phyloP scores from a whole-genome alignment of 805 yeast species.

The Candida tibetensis region DNA sequence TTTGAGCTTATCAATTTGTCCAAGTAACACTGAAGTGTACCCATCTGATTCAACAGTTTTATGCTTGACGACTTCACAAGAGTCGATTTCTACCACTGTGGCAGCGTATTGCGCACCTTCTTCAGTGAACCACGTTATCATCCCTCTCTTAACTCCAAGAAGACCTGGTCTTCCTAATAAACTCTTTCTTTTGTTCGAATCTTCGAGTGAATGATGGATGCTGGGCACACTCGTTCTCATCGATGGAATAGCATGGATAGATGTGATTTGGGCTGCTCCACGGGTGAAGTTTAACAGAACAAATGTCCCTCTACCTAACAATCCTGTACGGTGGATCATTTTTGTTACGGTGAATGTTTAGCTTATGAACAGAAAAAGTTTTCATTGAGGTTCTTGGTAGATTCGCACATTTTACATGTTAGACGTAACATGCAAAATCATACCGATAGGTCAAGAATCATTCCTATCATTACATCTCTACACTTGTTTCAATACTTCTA shows the following conservation, averaged over 20 bases:
- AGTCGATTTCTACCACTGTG: slow-evolving; percentile 82
- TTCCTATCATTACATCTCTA: too few relatives aligned
- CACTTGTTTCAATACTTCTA: too few relatives aligned
- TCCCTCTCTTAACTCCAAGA: slow-evolving; percentile 81
- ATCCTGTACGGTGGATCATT: slow-evolving; percentile 1
- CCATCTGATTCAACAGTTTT: slow-evolving; percentile 75
- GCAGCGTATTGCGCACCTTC: slow-evolving; percentile 74
- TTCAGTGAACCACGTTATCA: slow-evolving; percentile 78
- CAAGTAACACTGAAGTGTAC: slow-evolving; percentile 81
- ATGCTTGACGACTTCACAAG: slow-evolving; percentile 78
- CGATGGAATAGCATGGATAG: slow-evolving; percentile 52
- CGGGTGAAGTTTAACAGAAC: slow-evolving; percentile 5
- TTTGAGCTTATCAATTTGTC: slow-evolving; percentile 68
- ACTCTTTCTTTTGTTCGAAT: slow-evolving; percentile 68
- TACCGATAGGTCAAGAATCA: too few relatives aligned
- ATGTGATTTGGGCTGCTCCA: slow-evolving; percentile 42
- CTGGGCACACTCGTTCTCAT: slow-evolving; percentile 47
- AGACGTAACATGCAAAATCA: slow-evolving; percentile 1
- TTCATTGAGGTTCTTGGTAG: neutral
- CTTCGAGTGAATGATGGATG: slow-evolving; percentile 64
- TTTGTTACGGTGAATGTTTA: slow-evolving; percentile 2
- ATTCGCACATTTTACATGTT: slow-evolving; percentile 1
- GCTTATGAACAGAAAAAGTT: neutral
- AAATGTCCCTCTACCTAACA: slow-evolving; percentile 3
- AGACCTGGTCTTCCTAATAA: slow-evolving; percentile 80